phyloP scores from a whole-genome alignment of 2,329 filamentous ascomycete species.

The Hypoxylon sp. region DNA sequence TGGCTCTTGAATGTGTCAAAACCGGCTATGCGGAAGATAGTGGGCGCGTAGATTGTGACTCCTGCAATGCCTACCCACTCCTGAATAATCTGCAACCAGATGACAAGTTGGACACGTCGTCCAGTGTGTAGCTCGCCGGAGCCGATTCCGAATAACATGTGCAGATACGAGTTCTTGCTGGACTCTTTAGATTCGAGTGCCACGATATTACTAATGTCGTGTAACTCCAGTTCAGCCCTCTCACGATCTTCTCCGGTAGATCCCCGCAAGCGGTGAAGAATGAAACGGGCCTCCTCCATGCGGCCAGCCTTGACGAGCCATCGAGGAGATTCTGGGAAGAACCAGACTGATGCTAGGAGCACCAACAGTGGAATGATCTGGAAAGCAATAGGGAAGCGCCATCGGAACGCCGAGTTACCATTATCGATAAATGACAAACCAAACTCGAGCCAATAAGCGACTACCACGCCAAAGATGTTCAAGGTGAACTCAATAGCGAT shows the following conservation, averaged over 20 bases:
- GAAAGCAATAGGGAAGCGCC: conserved; percentile 79
- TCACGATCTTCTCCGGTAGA: conserved; percentile 66
- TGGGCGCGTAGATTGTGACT: conserved; percentile 72
- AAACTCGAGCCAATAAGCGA: conserved; percentile 74
- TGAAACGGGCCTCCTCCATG: conserved; percentile 76
- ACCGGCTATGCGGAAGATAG: conserved; percentile 77
- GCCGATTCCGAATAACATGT: conserved; percentile 77
- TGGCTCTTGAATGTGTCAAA: conserved; percentile 72
- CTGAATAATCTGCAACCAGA: conserved; percentile 81
- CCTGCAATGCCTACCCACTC: conserved; percentile 80
- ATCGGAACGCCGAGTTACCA: conserved; percentile 71
- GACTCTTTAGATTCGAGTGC: conserved; percentile 74
- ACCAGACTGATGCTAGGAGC: conserved; percentile 71
- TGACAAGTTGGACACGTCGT: conserved; percentile 76
- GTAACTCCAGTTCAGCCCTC: conserved; percentile 74
- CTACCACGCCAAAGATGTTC: conserved; percentile 79
- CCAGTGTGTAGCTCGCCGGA: conserved; percentile 77
- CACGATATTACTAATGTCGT: conserved; percentile 76
- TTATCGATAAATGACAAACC: conserved; percentile 73
- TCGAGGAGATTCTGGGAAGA: conserved; percentile 79
- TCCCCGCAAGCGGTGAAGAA: conserved; percentile 76
- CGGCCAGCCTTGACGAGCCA: conserved; percentile 77
- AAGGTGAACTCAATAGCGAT: conserved; percentile 81
- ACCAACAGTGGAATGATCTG: conserved; percentile 75
- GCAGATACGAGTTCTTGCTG: conserved; percentile 70